Percentiles rank a stretch among this genome's conserved stretches.
Conservation (phyloP, 768 basidiomycete genomes). For the Trametes gibbosa region DNA sequence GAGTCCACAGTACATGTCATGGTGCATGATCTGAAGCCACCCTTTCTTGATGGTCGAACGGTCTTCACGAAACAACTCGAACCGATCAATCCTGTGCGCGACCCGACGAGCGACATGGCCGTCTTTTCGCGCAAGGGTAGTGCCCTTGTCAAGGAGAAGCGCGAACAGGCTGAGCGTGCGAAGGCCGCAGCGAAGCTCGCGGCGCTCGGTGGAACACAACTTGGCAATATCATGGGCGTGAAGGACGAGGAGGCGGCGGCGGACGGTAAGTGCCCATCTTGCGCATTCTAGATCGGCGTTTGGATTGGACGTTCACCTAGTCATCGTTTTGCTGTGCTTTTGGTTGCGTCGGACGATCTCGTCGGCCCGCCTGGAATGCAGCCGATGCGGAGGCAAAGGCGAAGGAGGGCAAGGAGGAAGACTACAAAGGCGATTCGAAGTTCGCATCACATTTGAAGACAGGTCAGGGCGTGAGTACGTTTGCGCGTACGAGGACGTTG, state of each 20-base stretch:
- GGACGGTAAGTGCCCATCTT: conserved; percentile 61
- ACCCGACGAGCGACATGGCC: conserved; percentile 92
- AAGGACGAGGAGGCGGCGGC: conserved; percentile 93
- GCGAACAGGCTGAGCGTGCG: conserved; percentile 93
- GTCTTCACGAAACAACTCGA: conserved; percentile 97
- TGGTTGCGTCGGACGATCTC: neutral
- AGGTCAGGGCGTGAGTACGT: conserved; percentile 72
- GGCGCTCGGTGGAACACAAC: conserved; percentile 82
- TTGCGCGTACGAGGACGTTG: conserved; percentile 77
- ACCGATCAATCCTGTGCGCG: conserved; percentile 94
- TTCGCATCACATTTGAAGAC: conserved; percentile 93
- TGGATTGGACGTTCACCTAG: conserved; percentile 83
- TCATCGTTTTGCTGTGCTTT: conserved; percentile 31
- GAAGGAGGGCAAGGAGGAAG: conserved; percentile 53
- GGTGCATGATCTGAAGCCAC: conserved; percentile 95
- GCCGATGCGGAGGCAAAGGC: conserved; percentile 46
- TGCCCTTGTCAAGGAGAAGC: conserved; percentile 87
- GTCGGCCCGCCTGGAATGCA: conserved; percentile 30
- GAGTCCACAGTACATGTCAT: conserved; percentile 97
- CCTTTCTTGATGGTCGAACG: conserved; percentile 94
- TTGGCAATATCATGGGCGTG: conserved; percentile 99
- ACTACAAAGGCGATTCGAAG: conserved; percentile 93
- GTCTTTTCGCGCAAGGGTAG: conserved; percentile 97
- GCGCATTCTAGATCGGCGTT: conserved; percentile 20
- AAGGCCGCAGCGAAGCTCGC: conserved; percentile 97